phyloP scores from a whole-genome alignment of 805 yeast genomes.

The Sugiyamaella mastotermitis region DNA sequence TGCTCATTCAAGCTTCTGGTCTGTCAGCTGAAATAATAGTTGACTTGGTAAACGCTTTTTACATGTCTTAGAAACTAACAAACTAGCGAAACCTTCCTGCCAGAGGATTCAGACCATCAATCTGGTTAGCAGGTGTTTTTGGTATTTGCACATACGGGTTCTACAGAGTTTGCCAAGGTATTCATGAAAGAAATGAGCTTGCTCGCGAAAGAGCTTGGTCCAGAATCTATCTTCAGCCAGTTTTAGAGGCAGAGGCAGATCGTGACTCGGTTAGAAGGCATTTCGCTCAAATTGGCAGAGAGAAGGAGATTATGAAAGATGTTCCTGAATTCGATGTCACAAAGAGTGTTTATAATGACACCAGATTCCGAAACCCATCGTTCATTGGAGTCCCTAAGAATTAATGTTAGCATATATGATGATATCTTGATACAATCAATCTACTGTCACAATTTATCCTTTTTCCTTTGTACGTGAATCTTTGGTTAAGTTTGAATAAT shows the following conservation, averaged over 20 bases:
- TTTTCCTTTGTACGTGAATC: no score
- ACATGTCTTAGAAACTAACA: neutral
- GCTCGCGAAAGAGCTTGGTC: conserved; percentile 74
- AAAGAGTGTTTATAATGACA: conserved; percentile 40
- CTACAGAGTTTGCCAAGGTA: conserved; percentile 58
- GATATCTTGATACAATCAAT: neutral
- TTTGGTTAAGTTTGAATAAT: no score
- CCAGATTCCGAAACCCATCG: conserved; percentile 35
- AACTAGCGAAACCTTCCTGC: conserved; percentile 65
- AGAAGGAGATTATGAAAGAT: conserved; percentile 58
- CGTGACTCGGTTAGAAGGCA: conserved; percentile 70
- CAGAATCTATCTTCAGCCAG: conserved; percentile 63
- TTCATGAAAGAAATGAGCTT: conserved; percentile 67
- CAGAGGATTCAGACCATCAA: conserved; percentile 74
- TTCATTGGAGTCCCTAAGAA: conserved; percentile 28
- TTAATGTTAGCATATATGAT: conserved; percentile 9
- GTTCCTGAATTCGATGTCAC: conserved; percentile 59
- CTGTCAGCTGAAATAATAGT: neutral
- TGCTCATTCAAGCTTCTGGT: neutral
- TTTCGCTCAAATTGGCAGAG: conserved; percentile 59
- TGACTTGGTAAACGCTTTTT: neutral
- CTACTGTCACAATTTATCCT: no score
- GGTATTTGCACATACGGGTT: conserved; percentile 68
- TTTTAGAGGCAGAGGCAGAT: conserved; percentile 76
- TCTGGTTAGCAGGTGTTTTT: conserved; percentile 60